Evolutionary conservation across 148 eudicot genomes (phyloP).

Genomic region (Rhododendron williamsianum): DNA sequence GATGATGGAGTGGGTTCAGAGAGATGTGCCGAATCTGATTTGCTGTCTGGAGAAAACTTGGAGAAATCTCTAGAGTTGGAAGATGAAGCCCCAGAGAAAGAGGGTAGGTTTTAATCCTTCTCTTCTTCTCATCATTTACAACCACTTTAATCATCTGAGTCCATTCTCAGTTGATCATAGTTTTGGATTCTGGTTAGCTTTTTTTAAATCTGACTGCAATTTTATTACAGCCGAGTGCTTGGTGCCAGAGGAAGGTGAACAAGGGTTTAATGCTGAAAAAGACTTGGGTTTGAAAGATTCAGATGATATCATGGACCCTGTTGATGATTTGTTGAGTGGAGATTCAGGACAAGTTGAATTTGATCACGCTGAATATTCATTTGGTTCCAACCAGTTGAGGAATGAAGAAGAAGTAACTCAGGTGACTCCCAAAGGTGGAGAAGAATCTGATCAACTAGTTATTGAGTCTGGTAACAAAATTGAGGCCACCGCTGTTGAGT

Average conservation of each 20-base stretch:
- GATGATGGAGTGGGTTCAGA: slow-evolving; percentile 9
- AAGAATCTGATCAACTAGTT: slow-evolving; percentile 6
- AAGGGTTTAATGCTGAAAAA: background rate
- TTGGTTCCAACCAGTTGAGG: background rate
- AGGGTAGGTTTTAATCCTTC: slow-evolving; percentile 11
- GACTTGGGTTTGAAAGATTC: slow-evolving; percentile 5
- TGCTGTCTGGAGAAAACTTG: background rate
- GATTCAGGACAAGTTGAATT: background rate
- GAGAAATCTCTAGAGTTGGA: background rate
- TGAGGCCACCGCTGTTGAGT: slow-evolving; percentile 12
- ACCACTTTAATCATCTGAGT: background rate
- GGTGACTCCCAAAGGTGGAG: background rate
- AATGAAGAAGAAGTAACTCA: background rate
- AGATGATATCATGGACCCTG: background rate
- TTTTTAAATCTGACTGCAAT: background rate
- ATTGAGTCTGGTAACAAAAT: background rate
- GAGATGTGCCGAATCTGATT: background rate
- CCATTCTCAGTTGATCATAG: background rate
- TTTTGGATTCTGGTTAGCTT: background rate
- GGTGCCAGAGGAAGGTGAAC: background rate
- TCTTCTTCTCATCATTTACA: background rate
- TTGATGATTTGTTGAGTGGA: background rate
- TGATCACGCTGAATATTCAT: background rate
- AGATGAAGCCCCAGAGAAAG: background rate
- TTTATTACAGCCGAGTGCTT: background rate